Evolutionary conservation across 305 asterid genomes (phyloP).

Genomic region (Ajuga reptans): DNA sequence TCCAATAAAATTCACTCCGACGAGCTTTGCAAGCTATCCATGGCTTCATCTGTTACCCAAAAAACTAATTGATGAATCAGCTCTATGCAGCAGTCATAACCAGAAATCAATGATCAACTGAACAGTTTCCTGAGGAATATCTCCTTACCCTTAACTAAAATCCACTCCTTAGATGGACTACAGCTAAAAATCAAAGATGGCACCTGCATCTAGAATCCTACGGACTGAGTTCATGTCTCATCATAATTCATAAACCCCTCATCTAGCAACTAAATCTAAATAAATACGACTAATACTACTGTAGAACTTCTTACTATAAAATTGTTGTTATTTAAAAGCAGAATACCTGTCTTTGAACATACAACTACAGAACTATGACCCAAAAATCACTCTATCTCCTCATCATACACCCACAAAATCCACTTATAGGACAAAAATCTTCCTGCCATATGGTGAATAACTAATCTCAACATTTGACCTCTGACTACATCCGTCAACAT

Average conservation of each 20-base stretch:
- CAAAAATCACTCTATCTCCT: background rate
- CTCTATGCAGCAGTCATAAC: too few relatives aligned
- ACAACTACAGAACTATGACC: background rate
- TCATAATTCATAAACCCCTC: background rate
- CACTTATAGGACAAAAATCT: background rate
- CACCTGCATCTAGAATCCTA: background rate
- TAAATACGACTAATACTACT: too few relatives aligned
- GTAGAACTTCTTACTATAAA: too few relatives aligned
- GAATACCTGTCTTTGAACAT: too few relatives aligned
- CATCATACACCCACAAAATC: background rate
- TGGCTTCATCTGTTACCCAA: background rate
- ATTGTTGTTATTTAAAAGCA: too few relatives aligned
- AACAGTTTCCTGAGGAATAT: background rate
- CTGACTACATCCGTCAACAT: too few relatives aligned
- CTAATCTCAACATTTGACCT: background rate
- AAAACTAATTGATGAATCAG: too few relatives aligned
- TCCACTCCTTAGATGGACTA: background rate
- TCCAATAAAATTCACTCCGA: too few relatives aligned
- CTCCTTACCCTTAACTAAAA: background rate
- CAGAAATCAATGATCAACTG: too few relatives aligned
- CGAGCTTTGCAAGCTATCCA: background rate
- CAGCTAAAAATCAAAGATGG: background rate
- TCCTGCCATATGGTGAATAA: background rate
- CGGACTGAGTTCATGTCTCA: background rate
- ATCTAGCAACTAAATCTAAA: too few relatives aligned